Base-by-base conservation (phyloP, 306 rosid genomes). In the Erythrophleum fordii region DNA sequence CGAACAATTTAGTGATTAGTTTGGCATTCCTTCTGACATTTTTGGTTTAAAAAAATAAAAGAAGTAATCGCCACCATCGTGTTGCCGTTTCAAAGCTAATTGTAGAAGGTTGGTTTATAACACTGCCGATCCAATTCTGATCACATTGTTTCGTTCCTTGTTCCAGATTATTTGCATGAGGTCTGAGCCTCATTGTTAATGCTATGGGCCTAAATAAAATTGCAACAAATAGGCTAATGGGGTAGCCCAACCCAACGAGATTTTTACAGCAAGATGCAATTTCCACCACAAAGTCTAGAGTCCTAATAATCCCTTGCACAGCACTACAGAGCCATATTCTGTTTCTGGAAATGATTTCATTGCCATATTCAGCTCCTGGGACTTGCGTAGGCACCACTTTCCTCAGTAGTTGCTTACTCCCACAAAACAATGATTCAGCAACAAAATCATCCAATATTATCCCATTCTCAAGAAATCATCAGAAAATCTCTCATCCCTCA, bases 341-440 rank as follows among this genome's bases (percentile, higher is more conserved):
- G 62, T 42, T 53, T 60, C 34, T 73, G 70, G 62, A 82, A 74
- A 89, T 89, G 93, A 83, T 83, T 22, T 85, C 91, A 11, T 25
- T 87, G 79, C 62, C 80, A 66, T 75, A 76, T 75, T 82, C 88
- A 23, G 11, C 77, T 69, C 17, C 80, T 58, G 62, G 81, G 22
- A 73, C 77, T 37, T 81, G 76, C 89, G 73, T 11, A 68, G 85
- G 68, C 69, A 16, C 45, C 41, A 60, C 60, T 65, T 17, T 28
- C 49, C 56, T 59, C 25, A 23, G 0, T n/a, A 35, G 80, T 22
- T 23, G 70, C 41, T 70, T 35, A 45, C 82, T 25, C 12, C 78
- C 67, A 28, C 68, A 34, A 70, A 58, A 3, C 34, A 68, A 56
- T 31, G 51, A 53, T 41, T 77, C 86, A 14, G 20, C 83, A 60